A percentile compares a stretch with the other conserved stretches of the same genome.
These are phyloP conservation scores for Opeltia flavorubescens DNA, from an alignment of 495 filamentous ascomycete genomes.

Conservation along the genomic window DNA sequence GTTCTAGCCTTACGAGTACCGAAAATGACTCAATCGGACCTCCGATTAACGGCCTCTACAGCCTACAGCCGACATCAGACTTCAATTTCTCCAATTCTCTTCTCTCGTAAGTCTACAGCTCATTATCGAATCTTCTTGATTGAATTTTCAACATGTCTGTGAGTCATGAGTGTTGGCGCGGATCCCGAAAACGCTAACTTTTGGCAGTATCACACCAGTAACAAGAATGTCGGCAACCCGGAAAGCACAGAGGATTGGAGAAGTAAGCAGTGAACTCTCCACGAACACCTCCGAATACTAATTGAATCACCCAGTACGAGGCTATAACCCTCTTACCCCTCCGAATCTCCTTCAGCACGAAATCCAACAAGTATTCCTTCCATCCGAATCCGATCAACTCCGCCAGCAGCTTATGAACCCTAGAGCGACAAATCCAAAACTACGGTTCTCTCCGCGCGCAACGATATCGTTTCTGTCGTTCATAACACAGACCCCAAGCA, in stretches of 20 bases:
- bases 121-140: neutral
- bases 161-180: too few relatives aligned
- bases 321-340: conserved; percentile 86
- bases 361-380: conserved; percentile 30
- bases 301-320: conserved; percentile 43
- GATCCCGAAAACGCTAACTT: too few relatives aligned
- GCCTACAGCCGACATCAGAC: too few relatives aligned
- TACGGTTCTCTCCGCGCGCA: conserved; percentile 70
- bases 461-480: conserved; percentile 70
- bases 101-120: neutral
- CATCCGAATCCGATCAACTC: neutral
- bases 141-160: conserved; percentile 6
- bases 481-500: conserved; percentile 56
- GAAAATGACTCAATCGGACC: neutral
- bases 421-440: conserved; percentile 36
- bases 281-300: conserved; percentile 1
- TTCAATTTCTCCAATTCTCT: too few relatives aligned
- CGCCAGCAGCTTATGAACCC: neutral
- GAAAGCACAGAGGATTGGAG: conserved; percentile 76
- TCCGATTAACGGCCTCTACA: too few relatives aligned
- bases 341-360: conserved; percentile 94
- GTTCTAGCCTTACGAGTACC: neutral
- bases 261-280: conserved; percentile 36
- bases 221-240: conserved; percentile 76
- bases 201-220: conserved; percentile 79